Conservation (phyloP, 2,329 filamentous ascomycete species). For the Fusarium piperis region DNA sequence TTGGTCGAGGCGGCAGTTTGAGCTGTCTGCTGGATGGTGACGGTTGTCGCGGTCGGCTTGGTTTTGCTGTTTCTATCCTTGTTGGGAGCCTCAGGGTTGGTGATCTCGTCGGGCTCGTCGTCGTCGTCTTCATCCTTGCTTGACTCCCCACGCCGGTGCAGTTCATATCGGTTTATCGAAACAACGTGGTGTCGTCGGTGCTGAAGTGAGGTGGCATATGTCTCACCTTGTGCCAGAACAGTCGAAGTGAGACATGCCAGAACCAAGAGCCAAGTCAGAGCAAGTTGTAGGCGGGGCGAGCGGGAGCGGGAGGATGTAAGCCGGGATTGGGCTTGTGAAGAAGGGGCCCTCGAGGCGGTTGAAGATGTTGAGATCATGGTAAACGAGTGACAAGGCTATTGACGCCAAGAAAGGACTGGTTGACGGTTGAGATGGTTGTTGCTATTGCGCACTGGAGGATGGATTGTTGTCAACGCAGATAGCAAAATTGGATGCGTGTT, state of each 20-base stretch:
- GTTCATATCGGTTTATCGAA: slow-evolving; percentile 10
- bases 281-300: slow-evolving; percentile 20
- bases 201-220: slow-evolving; percentile 23
- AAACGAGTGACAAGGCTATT: slow-evolving; percentile 30
- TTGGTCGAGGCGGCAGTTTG: slow-evolving; percentile 37
- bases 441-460: slow-evolving; percentile 7
- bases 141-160: slow-evolving; percentile 26
- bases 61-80: slow-evolving; percentile 23
- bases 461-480: slow-evolving; percentile 18
- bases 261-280: slow-evolving; percentile 29
- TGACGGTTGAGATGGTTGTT: not conserved
- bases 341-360: slow-evolving; percentile 3
- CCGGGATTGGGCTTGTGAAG: not conserved
- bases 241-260: slow-evolving; percentile 38
- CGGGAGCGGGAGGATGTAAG: not conserved
- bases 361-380: slow-evolving; percentile 28
- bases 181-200: slow-evolving; percentile 17
- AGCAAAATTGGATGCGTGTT: slow-evolving; percentile 38
- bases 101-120: slow-evolving; percentile 16
- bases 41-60: slow-evolving; percentile 29
- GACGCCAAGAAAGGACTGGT: slow-evolving; percentile 8
- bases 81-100: slow-evolving; percentile 22
- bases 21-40: slow-evolving; percentile 36
- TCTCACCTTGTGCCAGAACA: slow-evolving; percentile 29
- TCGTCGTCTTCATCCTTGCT: slow-evolving; percentile 26